Conservation (phyloP, 768 basidiomycete species). For the Lentinula aciculospora region DNA sequence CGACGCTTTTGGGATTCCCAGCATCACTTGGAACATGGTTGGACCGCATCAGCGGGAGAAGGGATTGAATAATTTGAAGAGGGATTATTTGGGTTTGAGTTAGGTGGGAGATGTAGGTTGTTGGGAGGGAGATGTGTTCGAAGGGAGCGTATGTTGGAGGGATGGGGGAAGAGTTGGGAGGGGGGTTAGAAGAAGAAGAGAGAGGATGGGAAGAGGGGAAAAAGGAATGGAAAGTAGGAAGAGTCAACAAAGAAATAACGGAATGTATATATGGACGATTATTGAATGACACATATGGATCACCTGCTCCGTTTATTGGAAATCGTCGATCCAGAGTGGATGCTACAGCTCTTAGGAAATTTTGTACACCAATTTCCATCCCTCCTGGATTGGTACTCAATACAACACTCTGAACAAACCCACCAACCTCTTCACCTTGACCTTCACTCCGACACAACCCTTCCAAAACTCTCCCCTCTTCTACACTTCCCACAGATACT, state of each 20-base stretch:
- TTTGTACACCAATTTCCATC: constrained; percentile 33
- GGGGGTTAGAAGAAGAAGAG: no score
- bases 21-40: constrained; percentile 45
- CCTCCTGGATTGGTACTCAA: no score
- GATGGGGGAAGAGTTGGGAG: no score
- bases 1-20: constrained; percentile 40
- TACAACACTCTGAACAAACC: no score
- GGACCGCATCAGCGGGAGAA: constrained; percentile 71
- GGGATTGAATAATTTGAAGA: constrained; percentile 67
- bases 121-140: constrained; percentile 61
- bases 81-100: constrained; percentile 73
- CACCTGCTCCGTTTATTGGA: constrained; percentile 72
- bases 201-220: constrained; percentile 26
- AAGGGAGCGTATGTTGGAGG: no score
- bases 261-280: constrained; percentile 71
- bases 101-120: constrained; percentile 65
- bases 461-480: no score
- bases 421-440: no score
- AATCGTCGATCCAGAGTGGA: constrained; percentile 80
- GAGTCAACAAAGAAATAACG: constrained; percentile 68
- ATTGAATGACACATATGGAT: constrained; percentile 68
- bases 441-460: no score
- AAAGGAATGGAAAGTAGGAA: no score
- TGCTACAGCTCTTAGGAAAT: constrained; percentile 76
- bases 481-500: no score